Evolutionary conservation across 768 basidiomycete genomes (phyloP), one percentile per base, ranked within the genome.

Genomic region (Lentinula edodes): DNA sequence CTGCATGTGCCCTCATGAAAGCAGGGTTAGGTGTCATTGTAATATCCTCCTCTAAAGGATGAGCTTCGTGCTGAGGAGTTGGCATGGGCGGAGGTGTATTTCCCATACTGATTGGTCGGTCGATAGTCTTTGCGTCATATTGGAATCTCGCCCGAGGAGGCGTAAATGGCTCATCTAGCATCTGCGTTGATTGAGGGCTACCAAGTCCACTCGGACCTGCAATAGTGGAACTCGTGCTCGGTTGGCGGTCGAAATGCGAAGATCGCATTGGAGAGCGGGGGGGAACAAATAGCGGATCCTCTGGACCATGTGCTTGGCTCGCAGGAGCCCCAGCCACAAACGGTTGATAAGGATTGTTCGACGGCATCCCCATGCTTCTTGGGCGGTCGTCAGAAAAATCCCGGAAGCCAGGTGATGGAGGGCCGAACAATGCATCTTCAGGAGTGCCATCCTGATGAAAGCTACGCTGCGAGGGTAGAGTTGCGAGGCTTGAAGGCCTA

Each of bases 401-500:
- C 7, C 43, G 53, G 65, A 62, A 63, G 20, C 57, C 54, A 18
- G 61, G 57, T 18, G 55, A 60, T 36, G 45, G 46, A 35, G 52
- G 63, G 15, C 18, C 18, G 9, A 50, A 64, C 43, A 55, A 23
- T 18, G 50, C 38, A 23, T 60, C 59, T 66, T 69, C 81, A 6
- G 78, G 77, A 1, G 50, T 35, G 36, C 77, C 66, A 23, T 60
- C 46, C 43, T 62, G 36, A 32, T 65, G 53, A 18, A 39, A 56
- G 12, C 41, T 62, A 6, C 55, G 53, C 28, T 65, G 58, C 15
- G 64, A 65, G 0, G 64, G 64, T 15, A 65, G 46, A 15, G 66
- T 66, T 28, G 69, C 69, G 42, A 69, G 65, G 57, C 69, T 70
- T 50, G 73, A 75, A 20, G 81, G 81, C 68, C 81, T 70, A 53